These are phyloP conservation scores for Komagataella populi DNA, from an alignment of 805 yeast species.

Conservation along the genomic window DNA sequence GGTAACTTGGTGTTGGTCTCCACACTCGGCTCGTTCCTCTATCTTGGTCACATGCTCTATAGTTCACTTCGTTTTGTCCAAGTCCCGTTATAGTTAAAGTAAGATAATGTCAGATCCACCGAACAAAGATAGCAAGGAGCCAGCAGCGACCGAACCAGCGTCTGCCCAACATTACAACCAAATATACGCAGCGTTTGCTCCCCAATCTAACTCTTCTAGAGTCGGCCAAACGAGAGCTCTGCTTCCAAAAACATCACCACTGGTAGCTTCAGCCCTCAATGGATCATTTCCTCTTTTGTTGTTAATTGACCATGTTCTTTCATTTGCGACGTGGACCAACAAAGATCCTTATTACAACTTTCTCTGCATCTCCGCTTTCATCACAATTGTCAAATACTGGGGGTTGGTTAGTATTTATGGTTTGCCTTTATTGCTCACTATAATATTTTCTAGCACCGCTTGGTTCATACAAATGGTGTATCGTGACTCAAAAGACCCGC, in stretches of 20 bases:
- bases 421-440: constrained; percentile 24
- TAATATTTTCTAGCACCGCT: constrained; percentile 23
- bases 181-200: background rate
- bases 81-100: background rate
- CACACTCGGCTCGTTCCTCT: background rate
- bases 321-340: constrained; percentile 42
- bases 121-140: background rate
- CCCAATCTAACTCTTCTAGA: background rate
- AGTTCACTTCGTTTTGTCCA: background rate
- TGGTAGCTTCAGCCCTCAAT: constrained; percentile 30
- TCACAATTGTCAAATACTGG: constrained; percentile 31
- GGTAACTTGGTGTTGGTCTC: background rate
- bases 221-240: constrained; percentile 7
- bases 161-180: background rate
- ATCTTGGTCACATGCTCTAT: background rate
- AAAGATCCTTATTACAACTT: constrained; percentile 33
- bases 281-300: constrained; percentile 33
- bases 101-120: background rate
- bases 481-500: constrained; percentile 15
- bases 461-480: constrained; percentile 32
- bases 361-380: constrained; percentile 23
- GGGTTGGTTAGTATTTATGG: constrained; percentile 17
- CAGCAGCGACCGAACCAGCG: background rate
- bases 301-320: constrained; percentile 27
- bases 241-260: constrained; percentile 19